Evolutionary conservation across 371 early-diverging fungal species (phyloP).

Genomic region (Actinomortierella wolfii): DNA sequence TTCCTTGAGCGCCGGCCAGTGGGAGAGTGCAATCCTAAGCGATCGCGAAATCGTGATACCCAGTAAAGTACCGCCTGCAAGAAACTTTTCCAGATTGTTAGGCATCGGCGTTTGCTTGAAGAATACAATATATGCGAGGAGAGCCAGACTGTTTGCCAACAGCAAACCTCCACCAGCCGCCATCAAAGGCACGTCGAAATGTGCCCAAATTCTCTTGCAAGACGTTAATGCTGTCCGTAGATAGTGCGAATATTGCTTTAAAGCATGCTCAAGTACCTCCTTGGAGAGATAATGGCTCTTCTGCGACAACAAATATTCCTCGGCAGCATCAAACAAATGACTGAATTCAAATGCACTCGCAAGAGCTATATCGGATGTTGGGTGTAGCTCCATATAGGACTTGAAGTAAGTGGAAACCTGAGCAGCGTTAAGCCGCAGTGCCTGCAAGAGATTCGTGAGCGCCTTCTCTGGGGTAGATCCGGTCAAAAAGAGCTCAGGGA

Average conservation of each 20-base stretch:
- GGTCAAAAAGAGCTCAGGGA: conserved; percentile 68
- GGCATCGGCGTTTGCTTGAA: conserved; percentile 25
- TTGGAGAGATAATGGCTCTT: conserved; percentile 8
- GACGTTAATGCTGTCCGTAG: conserved; percentile 68
- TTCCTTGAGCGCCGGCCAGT: conserved; percentile 22
- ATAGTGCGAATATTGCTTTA: conserved; percentile 64
- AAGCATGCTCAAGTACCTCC: conserved; percentile 44
- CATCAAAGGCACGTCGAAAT: conserved; percentile 82
- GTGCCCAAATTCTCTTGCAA: conserved; percentile 89
- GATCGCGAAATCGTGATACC: conserved; percentile 26
- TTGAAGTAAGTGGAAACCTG: conserved; percentile 79
- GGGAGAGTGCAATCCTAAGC: conserved; percentile 17
- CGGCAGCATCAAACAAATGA: conserved; percentile 43
- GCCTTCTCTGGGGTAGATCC: conserved; percentile 16
- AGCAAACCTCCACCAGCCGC: conserved; percentile 60
- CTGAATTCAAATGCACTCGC: conserved; percentile 31
- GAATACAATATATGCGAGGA: conserved; percentile 26
- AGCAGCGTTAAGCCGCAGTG: conserved; percentile 72
- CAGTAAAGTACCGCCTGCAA: conserved; percentile 38
- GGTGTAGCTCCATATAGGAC: conserved; percentile 49
- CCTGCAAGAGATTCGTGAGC: conserved; percentile 55
- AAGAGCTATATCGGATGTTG: conserved; percentile 43
- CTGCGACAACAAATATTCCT: conserved; percentile 27
- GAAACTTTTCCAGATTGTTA: conserved; percentile 22
- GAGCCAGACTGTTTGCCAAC: conserved; percentile 30